Evolutionary conservation across 768 basidiomycete genomes (phyloP).

Genomic region (Psilocybe subaeruginosa): DNA sequence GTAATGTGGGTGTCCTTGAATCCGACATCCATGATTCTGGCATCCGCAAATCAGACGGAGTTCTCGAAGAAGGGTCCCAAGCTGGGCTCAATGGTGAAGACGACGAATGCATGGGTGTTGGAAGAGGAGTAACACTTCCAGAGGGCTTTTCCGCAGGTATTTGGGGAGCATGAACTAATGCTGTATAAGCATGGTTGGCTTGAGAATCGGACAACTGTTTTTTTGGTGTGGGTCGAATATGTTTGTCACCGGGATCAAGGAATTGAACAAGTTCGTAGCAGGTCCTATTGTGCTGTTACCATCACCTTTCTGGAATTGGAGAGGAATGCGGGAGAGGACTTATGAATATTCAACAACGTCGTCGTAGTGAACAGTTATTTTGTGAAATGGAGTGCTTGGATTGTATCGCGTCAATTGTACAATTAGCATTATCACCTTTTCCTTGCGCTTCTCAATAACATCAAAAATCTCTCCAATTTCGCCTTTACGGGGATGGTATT

Average conservation of each 20-base stretch:
- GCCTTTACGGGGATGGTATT: background rate
- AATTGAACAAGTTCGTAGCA: background rate
- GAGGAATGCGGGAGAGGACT: background rate
- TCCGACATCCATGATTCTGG: background rate
- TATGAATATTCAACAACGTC: background rate
- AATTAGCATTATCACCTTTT: background rate
- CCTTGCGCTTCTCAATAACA: background rate
- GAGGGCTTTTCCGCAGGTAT: background rate
- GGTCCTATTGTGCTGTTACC: background rate
- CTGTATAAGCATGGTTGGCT: background rate
- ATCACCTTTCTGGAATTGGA: background rate
- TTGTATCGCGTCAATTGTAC: background rate
- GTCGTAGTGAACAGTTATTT: background rate
- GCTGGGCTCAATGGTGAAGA: background rate
- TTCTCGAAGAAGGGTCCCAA: background rate
- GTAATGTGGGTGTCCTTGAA: no score
- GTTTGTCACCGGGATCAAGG: background rate
- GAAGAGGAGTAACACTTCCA: background rate
- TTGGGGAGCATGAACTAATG: no score
- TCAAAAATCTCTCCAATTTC: background rate
- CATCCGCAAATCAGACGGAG: background rate
- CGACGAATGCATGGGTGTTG: background rate
- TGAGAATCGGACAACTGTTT: background rate
- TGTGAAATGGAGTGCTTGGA: background rate
- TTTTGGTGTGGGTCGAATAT: background rate